These are phyloP conservation scores for Ilex paraguariensis DNA, from an alignment of 305 asterid species.

Conservation along the genomic window DNA sequence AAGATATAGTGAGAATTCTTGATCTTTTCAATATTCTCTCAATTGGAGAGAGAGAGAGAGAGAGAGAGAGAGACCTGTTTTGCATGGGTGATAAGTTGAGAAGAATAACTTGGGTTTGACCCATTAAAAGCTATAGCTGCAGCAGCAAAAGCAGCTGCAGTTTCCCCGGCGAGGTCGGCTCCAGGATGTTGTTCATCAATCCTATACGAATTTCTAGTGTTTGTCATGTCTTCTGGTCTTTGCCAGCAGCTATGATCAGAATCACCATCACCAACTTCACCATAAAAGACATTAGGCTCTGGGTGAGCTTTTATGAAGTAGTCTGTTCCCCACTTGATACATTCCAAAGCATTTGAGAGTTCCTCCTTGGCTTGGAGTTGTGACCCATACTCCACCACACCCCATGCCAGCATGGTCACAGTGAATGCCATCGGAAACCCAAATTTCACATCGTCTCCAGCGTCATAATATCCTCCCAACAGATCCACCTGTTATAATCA, in stretches of 20 bases:
- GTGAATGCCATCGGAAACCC: conserved; percentile 65
- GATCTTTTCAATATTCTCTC: too few species aligned
- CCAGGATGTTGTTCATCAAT: conserved; percentile 59
- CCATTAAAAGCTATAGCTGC: conserved; percentile 45
- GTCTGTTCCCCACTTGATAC: conserved; percentile 62
- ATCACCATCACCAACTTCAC: conserved; percentile 56
- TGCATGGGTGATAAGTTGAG: conserved; percentile 41
- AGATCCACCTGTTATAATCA: conserved; percentile 33
- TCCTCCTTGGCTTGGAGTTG: conserved; percentile 28
- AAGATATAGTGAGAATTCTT: too few species aligned
- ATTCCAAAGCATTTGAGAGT: conserved; percentile 25
- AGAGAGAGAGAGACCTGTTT: conserved; percentile 27
- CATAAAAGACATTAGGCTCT: conserved; percentile 40
- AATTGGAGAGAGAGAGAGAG: background rate
- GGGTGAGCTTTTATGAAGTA: conserved; percentile 67
- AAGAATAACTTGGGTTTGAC: conserved; percentile 27
- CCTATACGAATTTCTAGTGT: conserved; percentile 37
- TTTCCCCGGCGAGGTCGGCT: conserved; percentile 65
- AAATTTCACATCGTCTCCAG: conserved; percentile 67
- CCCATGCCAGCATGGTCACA: conserved; percentile 60
- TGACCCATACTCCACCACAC: conserved; percentile 37
- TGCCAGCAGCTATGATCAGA: conserved; percentile 70
- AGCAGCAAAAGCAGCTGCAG: conserved; percentile 67
- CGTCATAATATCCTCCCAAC: conserved; percentile 65
- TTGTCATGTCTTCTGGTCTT: conserved; percentile 79